These are phyloP conservation scores for Albugo candida DNA, from an alignment of 352 stramenopile genomes.

Conservation along the genomic window DNA sequence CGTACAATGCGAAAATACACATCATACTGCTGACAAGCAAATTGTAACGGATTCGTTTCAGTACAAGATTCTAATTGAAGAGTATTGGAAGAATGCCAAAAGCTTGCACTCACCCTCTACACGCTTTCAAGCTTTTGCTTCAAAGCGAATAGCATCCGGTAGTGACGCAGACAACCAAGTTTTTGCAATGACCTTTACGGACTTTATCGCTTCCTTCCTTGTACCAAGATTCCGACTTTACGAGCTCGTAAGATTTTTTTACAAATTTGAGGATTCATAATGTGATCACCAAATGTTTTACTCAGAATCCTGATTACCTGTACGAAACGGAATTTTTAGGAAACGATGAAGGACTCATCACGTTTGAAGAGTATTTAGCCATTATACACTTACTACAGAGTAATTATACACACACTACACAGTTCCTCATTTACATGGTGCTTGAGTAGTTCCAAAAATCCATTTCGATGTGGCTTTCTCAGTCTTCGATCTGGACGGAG, in stretches of 20 bases:
- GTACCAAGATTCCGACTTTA: slow-evolving; percentile 47
- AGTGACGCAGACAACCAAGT: too few species aligned
- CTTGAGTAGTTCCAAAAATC: slow-evolving; percentile 31
- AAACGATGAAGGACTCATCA: slow-evolving; percentile 45
- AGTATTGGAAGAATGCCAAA: slow-evolving; percentile 25
- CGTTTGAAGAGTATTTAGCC: slow-evolving; percentile 64
- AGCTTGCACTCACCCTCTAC: slow-evolving; percentile 19
- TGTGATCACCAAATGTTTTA: not conserved
- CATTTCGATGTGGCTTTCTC: slow-evolving; percentile 64
- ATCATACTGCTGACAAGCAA: too few species aligned
- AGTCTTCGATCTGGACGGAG: slow-evolving; percentile 62
- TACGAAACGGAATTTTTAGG: slow-evolving; percentile 61
- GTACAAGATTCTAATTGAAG: slow-evolving; percentile 12
- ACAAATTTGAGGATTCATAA: not conserved
- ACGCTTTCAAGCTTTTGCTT: slow-evolving; percentile 46
- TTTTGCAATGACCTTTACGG: slow-evolving; percentile 47
- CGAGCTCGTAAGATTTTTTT: slow-evolving; percentile 15
- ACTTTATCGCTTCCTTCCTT: slow-evolving; percentile 60
- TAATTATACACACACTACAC: slow-evolving; percentile 4
- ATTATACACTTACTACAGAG: slow-evolving; percentile 60
- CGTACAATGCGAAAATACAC: too few species aligned
- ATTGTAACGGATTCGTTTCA: too few species aligned
- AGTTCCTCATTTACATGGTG: not conserved
- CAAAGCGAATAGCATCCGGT: not conserved
- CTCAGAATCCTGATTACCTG: slow-evolving; percentile 25